A percentile compares a stretch with the other conserved stretches of the same genome.
Evolutionary conservation across 805 yeast genomes (phyloP).

Genomic region (Jamesozyma jinghongensis): DNA sequence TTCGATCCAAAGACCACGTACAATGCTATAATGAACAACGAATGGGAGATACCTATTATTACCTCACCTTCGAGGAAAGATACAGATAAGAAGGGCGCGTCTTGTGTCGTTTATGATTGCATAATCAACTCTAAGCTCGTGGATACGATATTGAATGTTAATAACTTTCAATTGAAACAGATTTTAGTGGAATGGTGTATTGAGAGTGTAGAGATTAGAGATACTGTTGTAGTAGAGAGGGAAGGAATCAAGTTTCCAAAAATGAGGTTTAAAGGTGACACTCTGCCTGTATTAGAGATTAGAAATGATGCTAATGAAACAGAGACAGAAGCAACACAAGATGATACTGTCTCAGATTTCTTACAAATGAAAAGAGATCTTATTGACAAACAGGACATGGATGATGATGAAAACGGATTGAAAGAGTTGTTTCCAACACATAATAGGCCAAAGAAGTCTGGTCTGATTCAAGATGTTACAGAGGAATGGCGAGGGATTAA

Average conservation of each 20-base stretch:
- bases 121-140: conserved; percentile 42
- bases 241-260: conserved; percentile 57
- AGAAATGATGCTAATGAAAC: conserved; percentile 32
- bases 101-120: conserved; percentile 68
- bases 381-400: conserved; percentile 26
- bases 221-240: conserved; percentile 45
- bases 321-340: conserved; percentile 21
- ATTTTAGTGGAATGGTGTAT: conserved; percentile 77
- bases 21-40: conserved; percentile 53
- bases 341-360: conserved; percentile 23
- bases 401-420: conserved; percentile 26
- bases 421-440: conserved; percentile 22
- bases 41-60: conserved; percentile 82
- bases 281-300: conserved; percentile 33
- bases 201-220: conserved; percentile 60
- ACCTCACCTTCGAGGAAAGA: conserved; percentile 48
- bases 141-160: conserved; percentile 39
- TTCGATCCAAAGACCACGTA: conserved; percentile 53
- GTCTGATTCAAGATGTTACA: conserved; percentile 48
- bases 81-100: conserved; percentile 59
- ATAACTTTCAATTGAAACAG: conserved; percentile 49
- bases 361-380: conserved; percentile 12
- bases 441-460: conserved; percentile 20
- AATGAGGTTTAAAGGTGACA: conserved; percentile 56
- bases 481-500: neutral